Base-by-base conservation (phyloP, 345 rosid genomes). In the Populus euphratica region DNA sequence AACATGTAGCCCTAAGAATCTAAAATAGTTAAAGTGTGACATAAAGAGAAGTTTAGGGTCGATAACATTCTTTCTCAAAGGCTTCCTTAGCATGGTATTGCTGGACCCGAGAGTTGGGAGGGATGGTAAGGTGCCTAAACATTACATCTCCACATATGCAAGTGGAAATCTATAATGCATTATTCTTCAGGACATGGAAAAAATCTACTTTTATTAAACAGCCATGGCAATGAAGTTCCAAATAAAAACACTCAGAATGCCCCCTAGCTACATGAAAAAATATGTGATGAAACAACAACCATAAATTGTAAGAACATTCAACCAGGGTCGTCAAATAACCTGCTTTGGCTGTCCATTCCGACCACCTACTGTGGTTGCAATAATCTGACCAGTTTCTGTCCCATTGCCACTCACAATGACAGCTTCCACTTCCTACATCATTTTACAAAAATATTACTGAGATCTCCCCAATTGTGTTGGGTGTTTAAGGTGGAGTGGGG, bases 271-370 rank as follows among this genome's bases (percentile, higher is more conserved):
- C 21, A 21, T 66, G 35, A 39, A 27, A 50, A 68, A 23, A 14
- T 49, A 70, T 8, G 62, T 49, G 11, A 41, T 31, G 4, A 66
- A 61, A 73, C 38, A 69, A 20, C 74, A 68, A 59, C 25, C 8
- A 18, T n/a, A 25, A 64, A 65, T 81, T 65, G 63, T 67, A 82
- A 70, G 21, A 72, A 29, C 6, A 76, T 76, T 49, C 21, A 61
- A 49, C 35, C 56, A 74, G 73, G 61, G 59, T 47, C 39, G 61
- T 59, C 64, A 80, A 72, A 68, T 81, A 59, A 96, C 99, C 98
- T 96, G 97, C 84, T 96, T 94, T 23, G 99, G 96, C 75, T 89
- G 88, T 77, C 99, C 99, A 79, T 91, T 89, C 79, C 81, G 90
- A 79, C 98, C 98, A 64, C 97, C 93, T 10, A 94, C 82, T 31